Percentiles rank a stretch among this genome's conserved stretches.
Conservation (phyloP, 805 yeast genomes). For the Candida hispaniensis region DNA sequence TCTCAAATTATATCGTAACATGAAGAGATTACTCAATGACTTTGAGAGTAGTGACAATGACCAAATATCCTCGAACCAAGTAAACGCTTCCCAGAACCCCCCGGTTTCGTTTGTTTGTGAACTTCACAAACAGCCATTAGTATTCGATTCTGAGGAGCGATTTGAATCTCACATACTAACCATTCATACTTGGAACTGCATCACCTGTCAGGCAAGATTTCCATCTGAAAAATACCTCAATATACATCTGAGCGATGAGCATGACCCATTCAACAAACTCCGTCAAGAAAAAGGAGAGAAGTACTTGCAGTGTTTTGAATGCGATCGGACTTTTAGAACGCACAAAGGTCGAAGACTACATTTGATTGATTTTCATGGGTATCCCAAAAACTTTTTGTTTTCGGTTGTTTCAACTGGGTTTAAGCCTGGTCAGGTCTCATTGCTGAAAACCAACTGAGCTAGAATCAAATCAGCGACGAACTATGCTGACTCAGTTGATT, state of each 20-base stretch:
- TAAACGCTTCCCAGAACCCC: too few relatives aligned
- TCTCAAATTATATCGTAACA: too few relatives aligned
- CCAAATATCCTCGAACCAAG: too few relatives aligned
- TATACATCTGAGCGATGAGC: conserved; percentile 11
- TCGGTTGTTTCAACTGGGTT: conserved; percentile 1
- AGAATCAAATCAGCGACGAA: background rate
- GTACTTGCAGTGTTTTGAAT: conserved; percentile 6
- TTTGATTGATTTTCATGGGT: conserved; percentile 10
- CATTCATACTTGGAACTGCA: conserved; percentile 6
- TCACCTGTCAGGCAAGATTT: conserved; percentile 1
- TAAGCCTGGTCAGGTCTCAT: conserved; percentile 8
- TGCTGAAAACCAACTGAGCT: conserved; percentile 7
- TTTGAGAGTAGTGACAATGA: too few relatives aligned
- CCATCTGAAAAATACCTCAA: conserved; percentile 4
- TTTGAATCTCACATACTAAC: conserved; percentile 5
- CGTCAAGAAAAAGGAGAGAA: conserved; percentile 13
- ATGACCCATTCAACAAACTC: conserved; percentile 8
- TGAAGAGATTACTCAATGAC: too few relatives aligned
- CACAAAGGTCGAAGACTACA: conserved; percentile 3
- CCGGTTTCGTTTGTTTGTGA: too few relatives aligned
- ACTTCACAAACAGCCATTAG: too few relatives aligned
- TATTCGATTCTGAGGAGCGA: conserved; percentile 3
- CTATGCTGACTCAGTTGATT: background rate
- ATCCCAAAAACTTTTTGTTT: conserved; percentile 9
- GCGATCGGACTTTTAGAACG: conserved; percentile 4